Evolutionary conservation across 441 rosid genomes (phyloP).

Genomic region (Breynia disticha): DNA sequence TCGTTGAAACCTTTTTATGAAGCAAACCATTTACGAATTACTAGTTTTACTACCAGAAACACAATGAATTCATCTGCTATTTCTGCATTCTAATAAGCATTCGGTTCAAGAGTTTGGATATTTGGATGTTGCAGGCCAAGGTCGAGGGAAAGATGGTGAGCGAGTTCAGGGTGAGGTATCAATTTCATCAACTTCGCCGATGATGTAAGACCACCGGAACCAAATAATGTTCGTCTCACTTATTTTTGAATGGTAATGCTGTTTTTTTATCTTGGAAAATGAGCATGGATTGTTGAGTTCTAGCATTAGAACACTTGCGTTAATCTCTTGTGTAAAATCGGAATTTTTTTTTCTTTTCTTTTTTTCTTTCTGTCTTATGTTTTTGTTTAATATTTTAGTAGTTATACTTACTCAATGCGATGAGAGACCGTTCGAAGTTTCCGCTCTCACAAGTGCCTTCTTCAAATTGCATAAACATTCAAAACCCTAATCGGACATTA

Average conservation of each 20-base stretch:
- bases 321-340: conserved; percentile 30
- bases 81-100: background rate
- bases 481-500: too few species aligned
- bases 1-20: too few species aligned
- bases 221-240: conserved; percentile 31
- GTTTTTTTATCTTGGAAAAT: too few species aligned
- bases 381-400: too few species aligned
- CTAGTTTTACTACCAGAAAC: too few species aligned
- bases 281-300: conserved; percentile 36
- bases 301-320: conserved; percentile 21
- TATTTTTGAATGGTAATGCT: conserved; percentile 13
- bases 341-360: conserved; percentile 7
- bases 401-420: too few species aligned
- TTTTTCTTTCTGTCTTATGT: too few species aligned
- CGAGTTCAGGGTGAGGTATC: conserved; percentile 9
- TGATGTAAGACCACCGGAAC: conserved; percentile 28
- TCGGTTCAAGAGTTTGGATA: background rate
- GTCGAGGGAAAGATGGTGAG: conserved; percentile 62
- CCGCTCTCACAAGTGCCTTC: too few species aligned
- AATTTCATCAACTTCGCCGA: too few species aligned
- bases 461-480: too few species aligned
- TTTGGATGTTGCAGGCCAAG: conserved; percentile 33
- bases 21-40: too few species aligned
- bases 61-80: background rate
- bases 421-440: too few species aligned